phyloP scores from a whole-genome alignment of 768 basidiomycete species.

The Paxillus rubicundulus region DNA sequence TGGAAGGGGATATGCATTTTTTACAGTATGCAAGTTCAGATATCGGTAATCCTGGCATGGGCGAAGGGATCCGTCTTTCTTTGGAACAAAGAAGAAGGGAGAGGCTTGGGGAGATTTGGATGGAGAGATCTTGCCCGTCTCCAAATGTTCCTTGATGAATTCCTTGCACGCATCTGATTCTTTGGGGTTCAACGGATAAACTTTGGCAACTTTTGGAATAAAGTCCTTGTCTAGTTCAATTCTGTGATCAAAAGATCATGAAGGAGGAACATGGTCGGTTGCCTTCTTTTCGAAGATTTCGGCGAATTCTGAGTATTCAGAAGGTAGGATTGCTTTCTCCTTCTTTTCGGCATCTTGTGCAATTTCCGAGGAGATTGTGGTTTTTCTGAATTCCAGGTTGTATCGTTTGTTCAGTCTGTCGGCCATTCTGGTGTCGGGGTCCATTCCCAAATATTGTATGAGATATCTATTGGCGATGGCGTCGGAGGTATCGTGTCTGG shows the following conservation, averaged over 20 bases:
- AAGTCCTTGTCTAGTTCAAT: not conserved
- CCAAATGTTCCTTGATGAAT: not conserved
- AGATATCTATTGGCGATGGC: no score
- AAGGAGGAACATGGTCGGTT: not conserved
- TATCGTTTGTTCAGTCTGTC: no score
- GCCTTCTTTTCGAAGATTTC: no score
- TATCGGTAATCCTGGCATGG: no score
- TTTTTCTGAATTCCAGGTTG: no score
- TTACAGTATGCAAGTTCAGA: not conserved
- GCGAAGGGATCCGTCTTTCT: not conserved
- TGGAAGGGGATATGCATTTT: not conserved
- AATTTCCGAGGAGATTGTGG: no score
- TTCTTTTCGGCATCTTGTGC: no score
- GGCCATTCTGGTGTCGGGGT: no score
- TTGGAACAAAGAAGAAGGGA: not conserved
- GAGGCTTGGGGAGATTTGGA: not conserved
- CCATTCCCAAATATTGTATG: no score
- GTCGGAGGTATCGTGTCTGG: no score
- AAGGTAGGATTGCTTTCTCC: no score
- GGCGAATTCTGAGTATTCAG: no score
- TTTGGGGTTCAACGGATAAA: not conserved
- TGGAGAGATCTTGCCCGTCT: not conserved
- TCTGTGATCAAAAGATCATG: not conserved
- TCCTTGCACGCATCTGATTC: not conserved
- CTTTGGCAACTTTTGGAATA: not conserved